Percentiles rank a stretch among this genome's conserved stretches.
These are phyloP conservation scores for Corylus avellana DNA, from an alignment of 306 rosid genomes.

Conservation along the genomic window DNA sequence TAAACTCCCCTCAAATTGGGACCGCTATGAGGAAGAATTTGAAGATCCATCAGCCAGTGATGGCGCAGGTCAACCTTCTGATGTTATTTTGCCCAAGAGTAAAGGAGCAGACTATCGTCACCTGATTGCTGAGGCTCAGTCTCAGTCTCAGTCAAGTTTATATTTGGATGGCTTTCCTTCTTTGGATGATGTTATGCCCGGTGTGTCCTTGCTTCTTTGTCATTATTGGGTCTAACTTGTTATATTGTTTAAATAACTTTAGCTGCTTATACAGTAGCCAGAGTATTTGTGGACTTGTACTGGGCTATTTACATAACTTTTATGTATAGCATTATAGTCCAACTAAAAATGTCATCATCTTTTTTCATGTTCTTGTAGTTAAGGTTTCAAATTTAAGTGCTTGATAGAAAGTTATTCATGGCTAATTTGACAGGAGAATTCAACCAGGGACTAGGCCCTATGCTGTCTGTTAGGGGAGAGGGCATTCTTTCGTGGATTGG, in stretches of 20 bases:
- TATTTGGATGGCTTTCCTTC: conserved; percentile 41
- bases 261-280: background rate
- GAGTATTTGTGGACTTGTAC: background rate
- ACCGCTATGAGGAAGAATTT: conserved; percentile 62
- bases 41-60: conserved; percentile 25
- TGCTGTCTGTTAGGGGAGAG: conserved; percentile 68
- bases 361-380: background rate
- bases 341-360: background rate
- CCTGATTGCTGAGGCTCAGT: conserved; percentile 73
- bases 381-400: conserved; percentile 4
- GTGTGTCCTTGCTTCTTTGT: conserved; percentile 38
- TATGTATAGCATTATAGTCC: background rate
- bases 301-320: background rate
- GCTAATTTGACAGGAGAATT: conserved; percentile 52
- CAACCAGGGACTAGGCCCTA: conserved; percentile 55
- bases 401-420: conserved; percentile 16
- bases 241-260: background rate
- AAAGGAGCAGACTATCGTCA: conserved; percentile 79
- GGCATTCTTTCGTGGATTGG: conserved; percentile 62
- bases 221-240: background rate
- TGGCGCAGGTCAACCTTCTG: conserved; percentile 32
- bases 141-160: conserved; percentile 35
- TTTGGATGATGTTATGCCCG: conserved; percentile 54
- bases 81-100: conserved; percentile 56
- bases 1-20: conserved; percentile 72